phyloP scores from a whole-genome alignment of 257 asterid species.

The Nicotiana obtusifolia region DNA sequence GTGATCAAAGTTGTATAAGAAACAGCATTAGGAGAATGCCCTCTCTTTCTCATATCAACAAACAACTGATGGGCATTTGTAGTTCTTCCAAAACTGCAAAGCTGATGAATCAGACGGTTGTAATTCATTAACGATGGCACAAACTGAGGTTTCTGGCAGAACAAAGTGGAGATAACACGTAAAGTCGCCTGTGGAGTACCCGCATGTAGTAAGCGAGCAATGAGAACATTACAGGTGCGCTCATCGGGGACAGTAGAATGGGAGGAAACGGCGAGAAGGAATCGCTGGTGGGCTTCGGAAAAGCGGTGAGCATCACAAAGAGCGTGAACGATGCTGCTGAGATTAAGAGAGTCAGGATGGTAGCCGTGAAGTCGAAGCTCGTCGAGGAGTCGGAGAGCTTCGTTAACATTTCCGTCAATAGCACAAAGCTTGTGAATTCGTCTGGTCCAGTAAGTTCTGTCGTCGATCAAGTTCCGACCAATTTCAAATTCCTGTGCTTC shows the following conservation, averaged over 20 bases:
- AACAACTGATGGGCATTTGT: slow-evolving; percentile 55
- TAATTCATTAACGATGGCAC: slow-evolving; percentile 76
- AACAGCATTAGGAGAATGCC: slow-evolving; percentile 60
- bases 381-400: slow-evolving; percentile 58
- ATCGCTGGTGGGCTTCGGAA: slow-evolving; percentile 56
- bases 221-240: slow-evolving; percentile 74
- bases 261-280: slow-evolving; percentile 32
- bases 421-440: slow-evolving; percentile 68
- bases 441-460: slow-evolving; percentile 50
- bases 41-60: slow-evolving; percentile 50
- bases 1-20: slow-evolving; percentile 64
- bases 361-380: slow-evolving; percentile 45
- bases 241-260: slow-evolving; percentile 51
- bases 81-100: slow-evolving; percentile 38
- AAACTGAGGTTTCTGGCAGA: slow-evolving; percentile 49
- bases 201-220: slow-evolving; percentile 66
- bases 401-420: slow-evolving; percentile 39
- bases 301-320: slow-evolving; percentile 60
- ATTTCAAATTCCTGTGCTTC: neutral
- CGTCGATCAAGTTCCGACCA: slow-evolving; percentile 15
- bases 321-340: slow-evolving; percentile 70
- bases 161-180: slow-evolving; percentile 40
- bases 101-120: slow-evolving; percentile 63
- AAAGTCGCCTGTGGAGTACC: slow-evolving; percentile 39
- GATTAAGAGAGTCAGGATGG: slow-evolving; percentile 52